These are phyloP conservation scores for Nematodospora valgi DNA, from an alignment of 805 yeast genomes.

Conservation along the genomic window DNA sequence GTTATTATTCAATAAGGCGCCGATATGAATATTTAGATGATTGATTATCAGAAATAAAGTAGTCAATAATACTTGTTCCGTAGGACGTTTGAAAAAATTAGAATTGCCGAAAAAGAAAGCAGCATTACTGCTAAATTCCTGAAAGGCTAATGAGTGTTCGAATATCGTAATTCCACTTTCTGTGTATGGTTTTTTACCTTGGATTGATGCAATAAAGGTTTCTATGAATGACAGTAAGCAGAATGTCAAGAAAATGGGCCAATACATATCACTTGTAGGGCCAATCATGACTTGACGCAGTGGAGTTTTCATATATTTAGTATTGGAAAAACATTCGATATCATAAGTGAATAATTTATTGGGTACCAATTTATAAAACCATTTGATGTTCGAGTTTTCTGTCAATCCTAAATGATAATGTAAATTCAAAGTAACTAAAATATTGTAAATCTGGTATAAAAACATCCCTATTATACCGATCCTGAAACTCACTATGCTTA, in stretches of 20 bases:
- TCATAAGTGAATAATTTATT: conserved; percentile 22
- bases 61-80: conserved; percentile 48
- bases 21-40: conserved; percentile 60
- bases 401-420: conserved; percentile 13
- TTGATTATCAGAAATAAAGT: conserved; percentile 55
- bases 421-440: conserved; percentile 32
- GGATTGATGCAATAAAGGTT: conserved; percentile 57
- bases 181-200: conserved; percentile 52
- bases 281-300: conserved; percentile 31
- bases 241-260: conserved; percentile 55
- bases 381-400: conserved; percentile 5
- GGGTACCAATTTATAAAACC: conserved; percentile 14
- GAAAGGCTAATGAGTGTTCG: conserved; percentile 74
- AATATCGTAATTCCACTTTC: conserved; percentile 71
- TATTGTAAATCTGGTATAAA: conserved; percentile 20
- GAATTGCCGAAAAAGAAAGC: conserved; percentile 21
- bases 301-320: conserved; percentile 29
- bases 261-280: conserved; percentile 52
- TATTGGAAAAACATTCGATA: conserved; percentile 15
- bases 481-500: conserved; percentile 25
- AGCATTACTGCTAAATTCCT: conserved; percentile 54
- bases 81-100: conserved; percentile 35
- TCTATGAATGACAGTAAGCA: conserved; percentile 65
- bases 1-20: conserved; percentile 53
- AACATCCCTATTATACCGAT: conserved; percentile 24